Evolutionary conservation across 805 yeast species (phyloP).

Genomic region (Candida nitratophila): DNA sequence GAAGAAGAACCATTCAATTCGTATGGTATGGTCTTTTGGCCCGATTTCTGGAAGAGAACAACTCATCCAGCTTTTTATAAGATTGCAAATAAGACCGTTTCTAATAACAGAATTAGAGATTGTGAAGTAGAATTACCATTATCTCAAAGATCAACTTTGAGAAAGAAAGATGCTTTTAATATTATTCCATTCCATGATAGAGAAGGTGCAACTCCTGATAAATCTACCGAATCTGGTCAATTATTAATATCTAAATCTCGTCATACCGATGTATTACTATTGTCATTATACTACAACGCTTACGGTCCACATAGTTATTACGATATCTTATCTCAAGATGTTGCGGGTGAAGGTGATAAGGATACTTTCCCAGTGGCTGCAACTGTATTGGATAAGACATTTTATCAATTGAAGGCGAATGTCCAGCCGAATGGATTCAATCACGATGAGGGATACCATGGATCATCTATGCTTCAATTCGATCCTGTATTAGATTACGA

Average conservation of each 20-base stretch:
- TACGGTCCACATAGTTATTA: slow-evolving; percentile 44
- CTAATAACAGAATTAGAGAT: slow-evolving; percentile 23
- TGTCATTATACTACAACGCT: slow-evolving; percentile 46
- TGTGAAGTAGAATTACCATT: slow-evolving; percentile 23
- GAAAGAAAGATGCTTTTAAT: slow-evolving; percentile 5
- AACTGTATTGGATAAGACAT: slow-evolving; percentile 32
- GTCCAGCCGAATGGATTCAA: slow-evolving; percentile 44
- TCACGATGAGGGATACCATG: slow-evolving; percentile 27
- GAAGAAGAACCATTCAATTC: slow-evolving; percentile 44
- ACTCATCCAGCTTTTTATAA: slow-evolving; percentile 44
- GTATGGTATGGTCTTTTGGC: slow-evolving; percentile 50
- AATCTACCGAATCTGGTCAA: slow-evolving; percentile 53
- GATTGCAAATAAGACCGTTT: slow-evolving; percentile 33
- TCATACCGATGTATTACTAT: slow-evolving; percentile 39
- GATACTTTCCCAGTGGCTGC: slow-evolving; percentile 54
- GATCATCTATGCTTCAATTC: slow-evolving; percentile 44
- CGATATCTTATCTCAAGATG: slow-evolving; percentile 40
- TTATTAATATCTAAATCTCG: slow-evolving; percentile 40
- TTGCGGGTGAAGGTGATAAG: slow-evolving; percentile 50
- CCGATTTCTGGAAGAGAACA: slow-evolving; percentile 53
- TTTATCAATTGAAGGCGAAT: slow-evolving; percentile 43
- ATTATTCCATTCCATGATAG: slow-evolving; percentile 43
- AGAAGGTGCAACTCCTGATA: slow-evolving; percentile 45
- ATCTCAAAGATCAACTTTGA: slow-evolving; percentile 3
- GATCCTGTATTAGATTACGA: slow-evolving; percentile 35